Evolutionary conservation across 2,329 filamentous ascomycete genomes (phyloP), one percentile per base, ranked within the genome.

Genomic region (Aspergillus sp.): DNA sequence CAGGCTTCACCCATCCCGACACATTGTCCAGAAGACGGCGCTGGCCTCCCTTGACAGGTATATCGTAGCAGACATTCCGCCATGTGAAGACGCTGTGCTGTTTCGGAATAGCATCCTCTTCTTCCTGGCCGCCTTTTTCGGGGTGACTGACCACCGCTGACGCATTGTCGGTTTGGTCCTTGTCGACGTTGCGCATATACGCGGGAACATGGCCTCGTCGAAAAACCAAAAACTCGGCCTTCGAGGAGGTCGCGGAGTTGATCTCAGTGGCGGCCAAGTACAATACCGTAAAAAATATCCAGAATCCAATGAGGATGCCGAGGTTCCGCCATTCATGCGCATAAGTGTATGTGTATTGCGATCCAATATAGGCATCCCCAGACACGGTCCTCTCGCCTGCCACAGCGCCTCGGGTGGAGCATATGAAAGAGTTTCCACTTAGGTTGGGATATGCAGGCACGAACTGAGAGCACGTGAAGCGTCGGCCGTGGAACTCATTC

Each of bases 151-250:
- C 54, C 49, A 68, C 65, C 26, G 63, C 59, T 18, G 63, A 36
- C 14, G 54, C 59, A 11, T 52, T 62, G 52, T 64, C 65, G 32
- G 62, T 67, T n/a, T 65, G 54, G 24, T 62, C 59, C 18, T 68
- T 69, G 31, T 70, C 65, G 2, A 70, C 58, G 56, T 71, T 57
- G 42, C 64, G 67, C 45, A 75, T 59, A 32, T 72, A 65, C 2
- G 71, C 63, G 0, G 84, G 83, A 6, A 84, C 79, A 53, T 82
- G 78, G 2, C 85, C 84, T 5, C 82, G 78, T 42, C 80, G 82
- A 71, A 90, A 92, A 10, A 92, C 85, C 1, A 92, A 81, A 1
- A 87, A 84, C 68, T 92, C 89, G 0, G 87, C 89, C 1, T 84
- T 87, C 54, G 85, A 89, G 1, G 79, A 77, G 0, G 83, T 85